A percentile compares a stretch with the other conserved stretches of the same genome.
Conservation (phyloP, 2,329 filamentous ascomycete species). For the Pezizomycotina sp. region DNA sequence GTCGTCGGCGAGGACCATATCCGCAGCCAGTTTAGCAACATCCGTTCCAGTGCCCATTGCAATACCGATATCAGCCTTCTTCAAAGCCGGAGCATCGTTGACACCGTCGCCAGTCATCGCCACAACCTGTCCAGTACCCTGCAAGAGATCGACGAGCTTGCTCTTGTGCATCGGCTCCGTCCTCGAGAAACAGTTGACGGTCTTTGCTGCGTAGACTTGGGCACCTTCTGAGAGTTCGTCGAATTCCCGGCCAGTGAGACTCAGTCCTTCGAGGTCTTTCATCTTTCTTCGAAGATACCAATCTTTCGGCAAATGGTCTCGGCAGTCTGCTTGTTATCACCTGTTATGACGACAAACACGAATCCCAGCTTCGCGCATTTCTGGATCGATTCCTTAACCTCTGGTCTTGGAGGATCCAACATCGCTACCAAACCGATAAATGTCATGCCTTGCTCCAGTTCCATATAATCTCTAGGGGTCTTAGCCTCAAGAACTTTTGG, state of each 20-base stretch:
- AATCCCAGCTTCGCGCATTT: constrained; percentile 90
- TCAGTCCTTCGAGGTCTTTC: constrained; percentile 83
- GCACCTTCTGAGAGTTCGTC: constrained; percentile 64
- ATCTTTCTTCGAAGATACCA: constrained; percentile 65
- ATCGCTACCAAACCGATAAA: constrained; percentile 86
- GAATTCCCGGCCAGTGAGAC: constrained; percentile 87
- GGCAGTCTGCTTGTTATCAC: constrained; percentile 93
- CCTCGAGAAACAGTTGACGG: constrained; percentile 81
- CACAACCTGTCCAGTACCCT: constrained; percentile 82
- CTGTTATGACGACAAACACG: constrained; percentile 92
- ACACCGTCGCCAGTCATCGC: constrained; percentile 99
- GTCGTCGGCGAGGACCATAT: constrained; percentile 97
- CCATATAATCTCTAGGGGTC: constrained; percentile 64
- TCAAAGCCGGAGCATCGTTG: constrained; percentile 91
- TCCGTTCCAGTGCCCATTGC: constrained; percentile 98
- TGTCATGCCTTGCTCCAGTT: constrained; percentile 87
- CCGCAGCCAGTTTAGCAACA: constrained; percentile 86
- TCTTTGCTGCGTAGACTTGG: constrained; percentile 68
- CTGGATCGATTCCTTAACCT: constrained; percentile 69
- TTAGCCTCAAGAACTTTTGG: constrained; percentile 58
- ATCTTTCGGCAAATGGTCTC: constrained; percentile 97
- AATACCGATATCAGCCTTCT: constrained; percentile 97
- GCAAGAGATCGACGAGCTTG: constrained; percentile 90
- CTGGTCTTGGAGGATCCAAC: constrained; percentile 87
- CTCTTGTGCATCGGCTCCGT: constrained; percentile 94